A percentile compares a stretch with the other conserved stretches of the same genome.
These are phyloP conservation scores for Leptodermis oblonga DNA, from an alignment of 257 asterid species.

Conservation along the genomic window DNA sequence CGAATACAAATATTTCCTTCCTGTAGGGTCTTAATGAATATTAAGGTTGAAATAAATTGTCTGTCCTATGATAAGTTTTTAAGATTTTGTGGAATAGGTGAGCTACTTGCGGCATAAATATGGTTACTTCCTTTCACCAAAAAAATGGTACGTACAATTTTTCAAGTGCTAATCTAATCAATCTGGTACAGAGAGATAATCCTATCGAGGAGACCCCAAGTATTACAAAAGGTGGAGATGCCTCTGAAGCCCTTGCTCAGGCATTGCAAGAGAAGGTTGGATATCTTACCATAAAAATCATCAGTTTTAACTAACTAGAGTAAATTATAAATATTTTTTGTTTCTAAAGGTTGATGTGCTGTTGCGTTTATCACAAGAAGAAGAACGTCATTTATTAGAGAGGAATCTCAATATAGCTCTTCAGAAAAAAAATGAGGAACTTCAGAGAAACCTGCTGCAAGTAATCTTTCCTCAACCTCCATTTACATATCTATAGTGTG, in stretches of 20 bases:
- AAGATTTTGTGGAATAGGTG: too few species aligned
- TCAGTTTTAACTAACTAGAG: slow-evolving; percentile 9
- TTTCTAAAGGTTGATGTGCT: slow-evolving; percentile 62
- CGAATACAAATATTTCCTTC: too few species aligned
- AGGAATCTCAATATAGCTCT: slow-evolving; percentile 76
- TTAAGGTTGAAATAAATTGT: too few species aligned
- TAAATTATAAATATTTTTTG: slow-evolving; percentile 5
- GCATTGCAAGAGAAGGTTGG: slow-evolving; percentile 94
- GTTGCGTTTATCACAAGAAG: slow-evolving; percentile 88
- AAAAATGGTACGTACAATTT: neutral
- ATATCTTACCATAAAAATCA: slow-evolving; percentile 16
- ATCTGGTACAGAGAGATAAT: slow-evolving; percentile 39
- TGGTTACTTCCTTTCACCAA: neutral
- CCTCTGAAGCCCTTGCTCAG: slow-evolving; percentile 64
- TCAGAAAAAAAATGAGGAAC: slow-evolving; percentile 75
- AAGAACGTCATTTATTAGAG: slow-evolving; percentile 80
- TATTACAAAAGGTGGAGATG: slow-evolving; percentile 38
- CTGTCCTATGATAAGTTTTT: too few species aligned
- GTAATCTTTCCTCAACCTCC: slow-evolving; percentile 26
- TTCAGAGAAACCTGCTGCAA: slow-evolving; percentile 80
- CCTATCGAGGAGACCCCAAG: slow-evolving; percentile 30
- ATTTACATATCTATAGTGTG: neutral
- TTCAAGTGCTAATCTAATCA: slow-evolving; percentile 14
- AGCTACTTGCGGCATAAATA: too few species aligned
- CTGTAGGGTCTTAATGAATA: too few species aligned